Conservation (phyloP, 306 rosid species). For the Begonia loranthoides region DNA sequence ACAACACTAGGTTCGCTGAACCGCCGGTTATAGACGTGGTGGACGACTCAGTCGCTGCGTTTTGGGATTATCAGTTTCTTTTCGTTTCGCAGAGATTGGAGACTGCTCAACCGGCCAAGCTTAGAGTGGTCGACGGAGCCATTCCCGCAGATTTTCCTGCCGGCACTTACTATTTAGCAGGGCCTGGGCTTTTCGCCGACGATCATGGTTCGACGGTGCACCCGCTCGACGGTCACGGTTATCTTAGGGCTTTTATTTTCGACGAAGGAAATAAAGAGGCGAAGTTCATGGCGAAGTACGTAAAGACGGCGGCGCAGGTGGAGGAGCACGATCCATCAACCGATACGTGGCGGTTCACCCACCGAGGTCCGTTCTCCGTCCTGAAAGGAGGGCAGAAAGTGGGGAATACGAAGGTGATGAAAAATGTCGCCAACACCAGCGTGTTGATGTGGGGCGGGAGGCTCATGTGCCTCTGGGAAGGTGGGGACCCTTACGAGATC, state of each 20-base stretch:
- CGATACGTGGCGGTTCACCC: constrained; percentile 51
- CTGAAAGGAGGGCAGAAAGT: constrained; percentile 64
- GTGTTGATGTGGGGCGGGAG: constrained; percentile 63
- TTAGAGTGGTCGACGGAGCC: constrained; percentile 35
- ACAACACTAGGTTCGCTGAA: constrained; percentile 3
- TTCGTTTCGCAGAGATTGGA: constrained; percentile 66
- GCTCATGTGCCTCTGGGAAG: constrained; percentile 85
- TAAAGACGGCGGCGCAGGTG: constrained; percentile 61
- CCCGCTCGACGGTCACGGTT: constrained; percentile 85
- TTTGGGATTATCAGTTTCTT: constrained; percentile 78
- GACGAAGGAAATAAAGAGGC: constrained; percentile 20
- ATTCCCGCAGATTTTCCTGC: constrained; percentile 57
- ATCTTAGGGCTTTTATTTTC: constrained; percentile 56
- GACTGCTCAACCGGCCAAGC: constrained; percentile 25
- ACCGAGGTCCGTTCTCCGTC: constrained; percentile 88
- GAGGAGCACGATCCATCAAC: constrained; percentile 61
- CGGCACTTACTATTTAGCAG: constrained; percentile 67
- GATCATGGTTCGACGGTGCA: constrained; percentile 94
- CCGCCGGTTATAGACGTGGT: constrained; percentile 10
- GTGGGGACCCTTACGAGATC: constrained; percentile 87
- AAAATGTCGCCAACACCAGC: constrained; percentile 91
- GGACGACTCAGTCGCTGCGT: constrained; percentile 48
- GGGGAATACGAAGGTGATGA: constrained; percentile 95
- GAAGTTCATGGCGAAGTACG: constrained; percentile 73
- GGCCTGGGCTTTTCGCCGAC: constrained; percentile 69